Evolutionary conservation across 257 asterid species (phyloP).

Genomic region (Gentiana dahurica): DNA sequence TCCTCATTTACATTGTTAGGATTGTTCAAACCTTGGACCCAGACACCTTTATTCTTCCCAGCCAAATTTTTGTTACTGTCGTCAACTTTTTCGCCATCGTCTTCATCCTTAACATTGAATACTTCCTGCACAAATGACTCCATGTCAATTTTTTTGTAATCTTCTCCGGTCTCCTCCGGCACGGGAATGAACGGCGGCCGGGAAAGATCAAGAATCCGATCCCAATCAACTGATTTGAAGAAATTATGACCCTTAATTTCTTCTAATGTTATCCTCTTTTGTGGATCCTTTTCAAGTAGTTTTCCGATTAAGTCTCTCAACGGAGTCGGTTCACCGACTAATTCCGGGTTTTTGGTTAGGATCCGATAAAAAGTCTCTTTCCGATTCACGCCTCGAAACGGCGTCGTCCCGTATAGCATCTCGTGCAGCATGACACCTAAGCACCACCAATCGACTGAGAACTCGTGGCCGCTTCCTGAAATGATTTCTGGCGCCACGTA

Average conservation of each 20-base stretch:
- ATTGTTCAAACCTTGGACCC: constrained; percentile 21
- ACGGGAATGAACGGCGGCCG: constrained; percentile 85
- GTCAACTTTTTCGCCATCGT: constrained; percentile 13
- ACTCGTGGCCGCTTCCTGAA: constrained; percentile 73
- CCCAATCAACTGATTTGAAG: constrained; percentile 64
- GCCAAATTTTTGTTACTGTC: not conserved
- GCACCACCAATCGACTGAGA: constrained; percentile 96
- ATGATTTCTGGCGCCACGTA: constrained; percentile 86
- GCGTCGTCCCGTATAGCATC: constrained; percentile 87
- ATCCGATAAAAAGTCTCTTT: constrained; percentile 60
- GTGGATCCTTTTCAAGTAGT: constrained; percentile 70
- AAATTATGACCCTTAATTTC: constrained; percentile 55
- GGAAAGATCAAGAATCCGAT: constrained; percentile 38
- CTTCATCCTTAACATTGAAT: constrained; percentile 29
- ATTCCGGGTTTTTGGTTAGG: constrained; percentile 33
- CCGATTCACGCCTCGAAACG: constrained; percentile 60
- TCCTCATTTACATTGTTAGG: constrained; percentile 35
- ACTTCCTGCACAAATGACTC: constrained; percentile 59
- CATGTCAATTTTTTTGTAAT: constrained; percentile 40
- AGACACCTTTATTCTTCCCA: not conserved
- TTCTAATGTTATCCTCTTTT: constrained; percentile 32
- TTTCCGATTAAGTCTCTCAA: constrained; percentile 65
- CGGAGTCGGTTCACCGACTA: constrained; percentile 69
- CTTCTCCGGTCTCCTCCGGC: constrained; percentile 34
- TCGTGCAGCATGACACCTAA: constrained; percentile 69